These are phyloP conservation scores for Didymella pinodella DNA, from an alignment of 2,329 filamentous ascomycete species.

Conservation along the genomic window DNA sequence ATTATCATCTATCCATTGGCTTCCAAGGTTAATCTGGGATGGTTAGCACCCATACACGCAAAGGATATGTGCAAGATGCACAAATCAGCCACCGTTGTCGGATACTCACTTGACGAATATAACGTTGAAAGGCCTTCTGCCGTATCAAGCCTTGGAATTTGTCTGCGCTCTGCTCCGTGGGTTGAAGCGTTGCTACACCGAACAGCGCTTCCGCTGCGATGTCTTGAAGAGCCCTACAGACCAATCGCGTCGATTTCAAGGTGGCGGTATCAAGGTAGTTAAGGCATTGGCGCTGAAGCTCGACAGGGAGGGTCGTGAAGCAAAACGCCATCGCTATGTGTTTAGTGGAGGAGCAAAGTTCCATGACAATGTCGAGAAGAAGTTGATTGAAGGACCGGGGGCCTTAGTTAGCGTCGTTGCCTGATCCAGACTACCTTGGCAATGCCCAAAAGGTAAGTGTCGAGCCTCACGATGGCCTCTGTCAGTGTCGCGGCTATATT, in stretches of 20 bases:
- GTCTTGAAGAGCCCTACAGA: background rate
- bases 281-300: conserved; percentile 36
- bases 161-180: background rate
- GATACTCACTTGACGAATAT: conserved; percentile 7
- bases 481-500: background rate
- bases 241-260: conserved; percentile 9
- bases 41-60: background rate
- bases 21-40: background rate
- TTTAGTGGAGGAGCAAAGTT: background rate
- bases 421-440: background rate
- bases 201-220: conserved; percentile 10
- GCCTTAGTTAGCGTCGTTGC: conserved; percentile 12
- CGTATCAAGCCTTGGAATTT: background rate
- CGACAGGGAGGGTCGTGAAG: conserved; percentile 17
- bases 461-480: background rate
- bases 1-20: background rate
- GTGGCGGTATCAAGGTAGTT: conserved; percentile 18
- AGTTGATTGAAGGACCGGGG: background rate
- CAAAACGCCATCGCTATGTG: background rate
- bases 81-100: background rate
- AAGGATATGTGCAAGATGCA: background rate
- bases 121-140: background rate
- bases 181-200: conserved; percentile 1
- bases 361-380: background rate
- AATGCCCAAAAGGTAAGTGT: background rate